These are phyloP conservation scores for Galerina sulciceps DNA, from an alignment of 768 basidiomycete species.

Conservation along the genomic window DNA sequence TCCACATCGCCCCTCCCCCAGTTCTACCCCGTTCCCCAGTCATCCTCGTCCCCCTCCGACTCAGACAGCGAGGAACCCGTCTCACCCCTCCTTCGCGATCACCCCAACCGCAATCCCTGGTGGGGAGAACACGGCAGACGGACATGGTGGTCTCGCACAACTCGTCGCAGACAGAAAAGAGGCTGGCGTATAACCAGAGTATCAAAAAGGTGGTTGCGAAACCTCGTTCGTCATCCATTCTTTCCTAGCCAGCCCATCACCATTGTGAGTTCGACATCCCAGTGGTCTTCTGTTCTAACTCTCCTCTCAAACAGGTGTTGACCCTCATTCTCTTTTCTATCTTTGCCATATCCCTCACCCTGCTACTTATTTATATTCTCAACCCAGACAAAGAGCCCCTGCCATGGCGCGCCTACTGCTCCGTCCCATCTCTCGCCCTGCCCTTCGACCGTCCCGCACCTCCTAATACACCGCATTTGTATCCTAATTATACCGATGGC, in stretches of 20 bases:
- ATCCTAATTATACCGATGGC: slow-evolving; percentile 38
- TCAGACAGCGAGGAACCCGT: slow-evolving; percentile 62
- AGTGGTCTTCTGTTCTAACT: slow-evolving; percentile 9
- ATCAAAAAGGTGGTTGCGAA: slow-evolving; percentile 57
- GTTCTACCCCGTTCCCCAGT: slow-evolving; percentile 48
- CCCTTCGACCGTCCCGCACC: slow-evolving; percentile 45
- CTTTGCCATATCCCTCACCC: slow-evolving; percentile 83
- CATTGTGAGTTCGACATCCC: slow-evolving; percentile 58
- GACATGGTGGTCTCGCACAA: slow-evolving; percentile 60
- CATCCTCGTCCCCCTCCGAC: slow-evolving; percentile 59
- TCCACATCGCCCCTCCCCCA: slow-evolving; percentile 62
- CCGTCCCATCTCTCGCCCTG: slow-evolving; percentile 56
- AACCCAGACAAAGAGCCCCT: slow-evolving; percentile 96
- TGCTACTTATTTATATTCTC: slow-evolving; percentile 88
- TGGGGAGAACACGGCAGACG: slow-evolving; percentile 47
- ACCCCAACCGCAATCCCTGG: slow-evolving; percentile 36
- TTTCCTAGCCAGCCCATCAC: slow-evolving; percentile 82
- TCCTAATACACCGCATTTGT: slow-evolving; percentile 43
- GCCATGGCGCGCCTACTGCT: slow-evolving; percentile 94
- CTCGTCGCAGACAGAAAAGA: slow-evolving; percentile 55
- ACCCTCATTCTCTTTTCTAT: slow-evolving; percentile 68
- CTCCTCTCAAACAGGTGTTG: slow-evolving; percentile 28
- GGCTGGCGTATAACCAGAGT: slow-evolving; percentile 50
- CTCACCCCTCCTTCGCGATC: slow-evolving; percentile 45
- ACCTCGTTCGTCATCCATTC: slow-evolving; percentile 70